phyloP scores from a whole-genome alignment of 2,329 filamentous ascomycete genomes.

The Metarhizium guizhouense region DNA sequence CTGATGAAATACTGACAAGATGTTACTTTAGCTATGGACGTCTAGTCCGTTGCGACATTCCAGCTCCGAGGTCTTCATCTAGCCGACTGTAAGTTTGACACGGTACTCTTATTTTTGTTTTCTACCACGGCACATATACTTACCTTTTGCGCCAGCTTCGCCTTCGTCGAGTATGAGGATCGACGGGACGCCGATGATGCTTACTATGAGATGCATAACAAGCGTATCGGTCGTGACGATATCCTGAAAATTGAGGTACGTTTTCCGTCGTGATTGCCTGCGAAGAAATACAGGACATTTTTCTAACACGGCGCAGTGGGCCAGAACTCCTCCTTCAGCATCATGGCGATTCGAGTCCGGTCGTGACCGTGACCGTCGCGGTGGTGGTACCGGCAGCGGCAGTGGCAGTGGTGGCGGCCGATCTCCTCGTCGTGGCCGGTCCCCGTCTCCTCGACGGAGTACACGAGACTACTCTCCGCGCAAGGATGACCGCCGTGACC shows the following conservation, averaged over 20 bases:
- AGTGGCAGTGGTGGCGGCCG: slow-evolving; percentile 35
- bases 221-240: slow-evolving; percentile 92
- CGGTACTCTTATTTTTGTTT: neutral
- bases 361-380: slow-evolving; percentile 59
- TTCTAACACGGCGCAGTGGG: slow-evolving; percentile 59
- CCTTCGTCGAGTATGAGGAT: slow-evolving; percentile 98
- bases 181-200: slow-evolving; percentile 97
- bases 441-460: slow-evolving; percentile 69
- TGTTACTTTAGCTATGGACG: slow-evolving; percentile 70
- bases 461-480: slow-evolving; percentile 76
- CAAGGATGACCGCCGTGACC: slow-evolving; percentile 78
- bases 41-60: slow-evolving; percentile 96
- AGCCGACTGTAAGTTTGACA: slow-evolving; percentile 76
- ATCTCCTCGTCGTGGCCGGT: slow-evolving; percentile 60
- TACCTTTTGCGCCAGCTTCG: slow-evolving; percentile 52
- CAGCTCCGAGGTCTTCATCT: slow-evolving; percentile 84
- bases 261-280: neutral
- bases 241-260: slow-evolving; percentile 93
- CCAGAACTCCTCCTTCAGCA: slow-evolving; percentile 91
- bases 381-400: slow-evolving; percentile 16
- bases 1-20: slow-evolving; percentile 20
- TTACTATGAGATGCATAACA: slow-evolving; percentile 99
- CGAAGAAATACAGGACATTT: neutral
- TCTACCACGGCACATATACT: neutral
- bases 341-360: slow-evolving; percentile 98